These are phyloP conservation scores for Globisporangium sylvaticum DNA, from an alignment of 352 stramenopile species.

Conservation along the genomic window DNA sequence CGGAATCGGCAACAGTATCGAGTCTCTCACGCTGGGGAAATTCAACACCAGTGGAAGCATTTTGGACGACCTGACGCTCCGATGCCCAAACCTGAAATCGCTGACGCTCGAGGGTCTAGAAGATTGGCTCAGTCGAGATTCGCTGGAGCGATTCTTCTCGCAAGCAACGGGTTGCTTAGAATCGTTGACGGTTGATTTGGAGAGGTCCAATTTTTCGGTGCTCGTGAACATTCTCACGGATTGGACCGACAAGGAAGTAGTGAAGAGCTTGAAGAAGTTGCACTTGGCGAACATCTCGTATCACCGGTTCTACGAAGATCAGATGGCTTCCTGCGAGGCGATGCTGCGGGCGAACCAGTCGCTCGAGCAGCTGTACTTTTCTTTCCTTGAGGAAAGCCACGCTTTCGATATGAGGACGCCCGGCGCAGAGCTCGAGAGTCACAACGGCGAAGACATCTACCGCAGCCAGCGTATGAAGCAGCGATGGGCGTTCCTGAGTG, in stretches of 20 bases:
- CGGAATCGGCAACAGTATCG: background rate
- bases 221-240: background rate
- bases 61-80: background rate
- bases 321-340: background rate
- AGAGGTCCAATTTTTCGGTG: background rate
- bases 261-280: background rate
- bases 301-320: too few species aligned
- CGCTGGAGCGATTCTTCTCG: background rate
- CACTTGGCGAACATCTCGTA: background rate
- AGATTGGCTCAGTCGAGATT: background rate
- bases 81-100: background rate
- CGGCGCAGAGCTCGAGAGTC: conserved; percentile 10
- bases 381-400: background rate
- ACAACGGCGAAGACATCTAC: conserved; percentile 76
- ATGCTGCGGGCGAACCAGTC: background rate
- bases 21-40: background rate
- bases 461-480: background rate
- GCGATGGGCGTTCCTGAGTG: background rate
- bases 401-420: background rate
- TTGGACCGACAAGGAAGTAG: background rate
- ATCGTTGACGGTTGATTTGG: background rate
- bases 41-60: background rate
- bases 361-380: background rate
- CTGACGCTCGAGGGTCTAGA: background rate
- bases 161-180: background rate